Evolutionary conservation across 2,329 filamentous ascomycete genomes (phyloP), one percentile per base, ranked within the genome.

Genomic region (Thelonectria olida): DNA sequence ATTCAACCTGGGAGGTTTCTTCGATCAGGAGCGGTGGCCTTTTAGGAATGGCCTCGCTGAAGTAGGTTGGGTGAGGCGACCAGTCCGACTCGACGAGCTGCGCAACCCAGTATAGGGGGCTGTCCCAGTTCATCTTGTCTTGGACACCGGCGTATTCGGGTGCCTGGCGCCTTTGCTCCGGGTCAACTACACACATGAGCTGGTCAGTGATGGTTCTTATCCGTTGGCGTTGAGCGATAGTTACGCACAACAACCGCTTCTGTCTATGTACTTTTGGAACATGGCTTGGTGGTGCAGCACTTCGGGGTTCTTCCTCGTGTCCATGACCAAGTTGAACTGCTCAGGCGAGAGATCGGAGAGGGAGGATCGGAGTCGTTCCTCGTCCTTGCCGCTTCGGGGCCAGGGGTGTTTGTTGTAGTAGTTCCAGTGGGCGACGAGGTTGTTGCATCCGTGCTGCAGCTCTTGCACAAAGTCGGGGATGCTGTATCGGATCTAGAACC

Each of bases 391-490:
- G 36, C 4, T 2, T 71, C 66, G 8, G 2, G 74, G 71, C 71
- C 71, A 74, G 6, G 52, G 20, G 22, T 75, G 66, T 28, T 75
- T 76, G 57, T 80, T 81, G 70, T 79, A 85, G 65, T 85, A 85
- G 49, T 83, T 81, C 84, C 84, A 85, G 54, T 84, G 75, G 10
- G 74, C 72, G 2, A 85, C 78, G 25, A 85, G 72, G 52, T 79
- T 79, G 50, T 80, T 82, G 25, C 79, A 81, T 5, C 81, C 76
- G 12, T 78, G 72, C 15, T 85, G 83, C 2, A 84, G 72, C 6
- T 78, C 70, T 34, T 80, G 75, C 15, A 84, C 78, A 54, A 81
- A 82, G 1, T 41, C 15, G 0, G 75, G 74, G 7, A 82, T 74
- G 1, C 80, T 73, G 55, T 81, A 80, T 10, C 72, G 73, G n/a